Evolutionary conservation across 352 stramenopile genomes (phyloP).

Genomic region (Globisporangium ultimum): DNA sequence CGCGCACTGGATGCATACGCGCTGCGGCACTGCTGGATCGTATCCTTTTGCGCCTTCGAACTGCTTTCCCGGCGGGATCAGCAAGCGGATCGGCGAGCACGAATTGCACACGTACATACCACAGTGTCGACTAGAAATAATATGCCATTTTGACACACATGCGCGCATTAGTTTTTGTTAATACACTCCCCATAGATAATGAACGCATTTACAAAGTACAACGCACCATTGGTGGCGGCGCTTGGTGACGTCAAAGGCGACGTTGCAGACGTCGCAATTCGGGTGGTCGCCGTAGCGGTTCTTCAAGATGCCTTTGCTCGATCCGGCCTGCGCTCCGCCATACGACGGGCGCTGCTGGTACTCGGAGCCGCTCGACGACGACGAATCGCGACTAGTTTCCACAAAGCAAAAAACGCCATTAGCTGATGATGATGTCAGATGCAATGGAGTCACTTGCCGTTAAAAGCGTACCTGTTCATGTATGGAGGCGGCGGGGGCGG

Average conservation of each 20-base stretch:
- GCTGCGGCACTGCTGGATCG: conserved; percentile 43
- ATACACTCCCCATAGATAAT: conserved; percentile 4
- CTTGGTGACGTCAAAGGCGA: conserved; percentile 57
- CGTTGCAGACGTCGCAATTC: conserved; percentile 60
- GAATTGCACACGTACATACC: conserved; percentile 46
- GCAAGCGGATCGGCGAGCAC: conserved; percentile 43
- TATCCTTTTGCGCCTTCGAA: conserved; percentile 49
- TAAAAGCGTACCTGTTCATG: conserved; percentile 2
- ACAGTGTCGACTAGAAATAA: conserved; percentile 28
- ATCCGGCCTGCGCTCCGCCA: conserved; percentile 4
- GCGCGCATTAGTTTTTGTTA: background rate
- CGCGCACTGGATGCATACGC: conserved; percentile 55
- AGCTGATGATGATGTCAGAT: background rate
- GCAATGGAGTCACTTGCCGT: background rate
- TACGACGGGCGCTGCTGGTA: conserved; percentile 10
- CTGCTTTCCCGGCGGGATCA: conserved; percentile 40
- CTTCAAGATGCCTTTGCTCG: conserved; percentile 50
- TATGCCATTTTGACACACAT: background rate
- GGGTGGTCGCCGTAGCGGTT: conserved; percentile 64
- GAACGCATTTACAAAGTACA: background rate
- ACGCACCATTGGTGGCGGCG: conserved; percentile 50
- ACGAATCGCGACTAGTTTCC: conserved; percentile 25
- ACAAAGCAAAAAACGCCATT: background rate
- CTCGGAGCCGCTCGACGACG: conserved; percentile 32
- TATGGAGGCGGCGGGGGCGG: conserved; percentile 17